Percentiles rank a stretch among this genome's conserved stretches.
phyloP scores from a whole-genome alignment of 129 eudicot species.

The Flaveria ramosissima region DNA sequence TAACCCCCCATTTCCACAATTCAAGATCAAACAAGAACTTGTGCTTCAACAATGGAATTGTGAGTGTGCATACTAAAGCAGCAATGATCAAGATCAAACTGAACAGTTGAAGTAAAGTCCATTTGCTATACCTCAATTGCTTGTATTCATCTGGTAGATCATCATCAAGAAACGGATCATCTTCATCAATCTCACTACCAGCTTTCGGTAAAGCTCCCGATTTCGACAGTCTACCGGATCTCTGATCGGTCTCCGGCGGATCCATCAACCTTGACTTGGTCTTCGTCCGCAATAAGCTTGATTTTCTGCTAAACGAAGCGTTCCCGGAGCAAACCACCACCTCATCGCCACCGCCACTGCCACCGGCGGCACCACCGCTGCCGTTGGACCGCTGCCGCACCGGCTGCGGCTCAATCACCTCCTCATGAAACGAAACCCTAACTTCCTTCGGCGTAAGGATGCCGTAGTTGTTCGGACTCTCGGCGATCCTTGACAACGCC shows the following conservation, averaged over 20 bases:
- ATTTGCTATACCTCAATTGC: conserved; percentile 37
- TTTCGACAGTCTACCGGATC: conserved; percentile 22
- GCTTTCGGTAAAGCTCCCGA: conserved; percentile 17
- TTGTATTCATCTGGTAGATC: conserved; percentile 43
- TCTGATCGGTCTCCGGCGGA: conserved; percentile 37
- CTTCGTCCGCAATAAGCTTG: conserved; percentile 32
- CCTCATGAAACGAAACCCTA: conserved; percentile 48
- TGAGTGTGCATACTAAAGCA: conserved; percentile 36
- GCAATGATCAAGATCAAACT: conserved; percentile 36
- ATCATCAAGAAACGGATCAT: conserved; percentile 40
- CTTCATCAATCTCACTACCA: conserved; percentile 43
- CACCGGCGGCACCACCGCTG: conserved; percentile 4
- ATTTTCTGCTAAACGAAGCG: conserved; percentile 30
- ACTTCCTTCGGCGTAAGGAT: conserved; percentile 38
- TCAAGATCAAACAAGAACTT: conserved; percentile 33
- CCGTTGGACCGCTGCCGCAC: conserved; percentile 31
- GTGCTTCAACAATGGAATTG: conserved; percentile 22
- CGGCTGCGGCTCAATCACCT: conserved; percentile 33
- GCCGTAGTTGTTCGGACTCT: conserved; percentile 37
- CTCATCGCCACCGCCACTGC: conserved; percentile 20
- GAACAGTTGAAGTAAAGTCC: conserved; percentile 33
- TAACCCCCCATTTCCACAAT: conserved; percentile 56
- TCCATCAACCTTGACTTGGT: conserved; percentile 42
- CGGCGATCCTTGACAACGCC: conserved; percentile 34
- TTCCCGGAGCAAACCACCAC: conserved; percentile 37